Evolutionary conservation across 179 eudicot genomes (phyloP), one percentile per base, ranked within the genome.

Genomic region (Nepenthes alata): DNA sequence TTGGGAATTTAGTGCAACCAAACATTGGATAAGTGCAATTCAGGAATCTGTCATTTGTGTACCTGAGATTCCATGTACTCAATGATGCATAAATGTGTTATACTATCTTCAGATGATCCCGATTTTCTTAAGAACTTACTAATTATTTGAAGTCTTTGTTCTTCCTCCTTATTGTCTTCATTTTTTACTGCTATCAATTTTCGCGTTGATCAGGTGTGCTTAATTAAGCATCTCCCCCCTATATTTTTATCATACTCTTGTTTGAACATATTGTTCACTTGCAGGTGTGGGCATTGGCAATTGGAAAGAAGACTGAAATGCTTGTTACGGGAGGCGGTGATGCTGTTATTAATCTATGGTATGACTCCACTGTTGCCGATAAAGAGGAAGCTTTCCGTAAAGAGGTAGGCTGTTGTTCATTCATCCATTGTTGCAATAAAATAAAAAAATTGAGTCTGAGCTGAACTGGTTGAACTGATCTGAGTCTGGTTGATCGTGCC

Each of bases 321-420:
- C 82, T 93, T 70, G 98, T 94, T 62, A 93, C 91, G 35, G 98
- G 98, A 61, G 97, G 98, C 54, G 70, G 87, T 79, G 98, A 93
- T 76, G 91, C 98, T 54, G 91, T 90, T 59, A 75, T 93, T 55
- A 93, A 83, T 71, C 58, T 93, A 72, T 89, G 97, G 98, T 85
- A 82, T 36, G 98, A 93, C 67, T 87, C 93, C 47, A 93, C 98
- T 58, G 87, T 89, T 62, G 71, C 75, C 60, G 98, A 93, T 7
- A 87, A 90, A 66, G 97, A 93, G 78, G 97, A 90, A 78, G 97
- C 84, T 59, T 90, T 89, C 66, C 94, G 75, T 56, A 82, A 87
- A 81, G 97, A 93, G 84, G 98, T 85, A 72, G 75, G 67, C 63
- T 71, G 61, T 62, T 61, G 64, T 55, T 55, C 47, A 2, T 45